Base-by-base conservation (phyloP, 2,329 filamentous ascomycete species). In the Xylaria polymorpha region DNA sequence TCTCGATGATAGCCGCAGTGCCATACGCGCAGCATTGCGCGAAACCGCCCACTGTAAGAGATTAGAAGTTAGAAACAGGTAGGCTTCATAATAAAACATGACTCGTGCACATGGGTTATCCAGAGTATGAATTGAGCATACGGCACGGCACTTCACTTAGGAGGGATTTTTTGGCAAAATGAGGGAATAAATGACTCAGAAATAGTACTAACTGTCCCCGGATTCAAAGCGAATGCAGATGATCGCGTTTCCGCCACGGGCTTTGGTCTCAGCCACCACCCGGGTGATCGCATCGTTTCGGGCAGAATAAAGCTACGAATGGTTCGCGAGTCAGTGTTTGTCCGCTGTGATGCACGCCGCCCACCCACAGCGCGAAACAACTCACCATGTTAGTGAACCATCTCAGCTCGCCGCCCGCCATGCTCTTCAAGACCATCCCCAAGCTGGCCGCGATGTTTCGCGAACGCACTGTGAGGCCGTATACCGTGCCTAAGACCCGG, bases 21-120 rank as follows among this genome's bases (percentile, higher is more conserved):
- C 88, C 87, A 74, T 89, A 90, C 0, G 87, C 87, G 68, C 86
- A 87, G 48, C 87, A 85, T 79, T 89, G 87, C 2, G 86, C 85
- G 73, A 86, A 89, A 1, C 84, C 83, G 35, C 82, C 85, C 71
- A 88, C 25, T 29, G 25, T 2, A 29, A 29, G 25, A 4, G 25
- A 4, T 29, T 29, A 29, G 4, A 29, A 29, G 25, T 29, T 29
- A 29, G 25, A 3, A 29, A 4, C 25, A 29, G 25, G 25, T 29
- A 29, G 25, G 25, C 25, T 29, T 29, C 4, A 29, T 29, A 29
- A 29, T 29, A 29, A 29, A 29, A 29, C 25, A 29, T 29, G 25
- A 29, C 2, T 4, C 25, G 25, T 29, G 25, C 25, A 29, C 4
- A 29, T 29, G 25, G 25, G 4, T 29, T 29, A 4, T 4, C 25